Base-by-base conservation (phyloP, 768 basidiomycete species). In the Clitopilus passeckerianus region DNA sequence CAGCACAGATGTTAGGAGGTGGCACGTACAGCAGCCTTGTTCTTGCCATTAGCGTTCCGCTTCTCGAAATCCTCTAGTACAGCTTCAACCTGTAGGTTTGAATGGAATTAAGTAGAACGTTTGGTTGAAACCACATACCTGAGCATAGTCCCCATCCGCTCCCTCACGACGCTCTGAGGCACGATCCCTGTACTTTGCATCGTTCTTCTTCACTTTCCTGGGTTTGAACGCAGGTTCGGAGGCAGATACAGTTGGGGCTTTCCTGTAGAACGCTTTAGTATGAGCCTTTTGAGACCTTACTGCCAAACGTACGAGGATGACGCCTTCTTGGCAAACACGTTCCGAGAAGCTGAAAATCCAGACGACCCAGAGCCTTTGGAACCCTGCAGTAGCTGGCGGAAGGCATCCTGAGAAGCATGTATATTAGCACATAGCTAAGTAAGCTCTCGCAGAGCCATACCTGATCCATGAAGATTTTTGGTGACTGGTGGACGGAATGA, bases 61-160 rank as follows among this genome's bases (percentile, higher is more conserved):
- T 77, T 81, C 72, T 95, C 87, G 60, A 95, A 95, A 60, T 93
- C 91, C 57, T 92, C 89, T 1, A 91, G 74, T 9, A 95, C 74
- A 10, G 91, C 86, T 69, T 93, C 91, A 30, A 92, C 85, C 87
- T 93, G 60, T 14, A 41, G n/a, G 41, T 55, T 54, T 41, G 22
- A 63, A 52, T 30, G n/a, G 50, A 34, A 34, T 53, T 18, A 57
- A 53, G 53, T 12, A 12, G 15, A 41, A 6, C 44, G n/a, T 23
- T 4, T 14, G 44, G 23, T 27, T 34, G 27, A 27, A 14, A 44
- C 41, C 34, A 67, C 73, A 27, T 63, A 88, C 90, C 70, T 89
- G 75, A 0, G 90, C 88, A 71, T 86, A 93, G 65, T 93, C 91
- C 63, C 85, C 86, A 14, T 78, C 86, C 53, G 75, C 74, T 1